These are phyloP conservation scores for Kazachstania viticola DNA, from an alignment of 805 yeast genomes.

Conservation along the genomic window DNA sequence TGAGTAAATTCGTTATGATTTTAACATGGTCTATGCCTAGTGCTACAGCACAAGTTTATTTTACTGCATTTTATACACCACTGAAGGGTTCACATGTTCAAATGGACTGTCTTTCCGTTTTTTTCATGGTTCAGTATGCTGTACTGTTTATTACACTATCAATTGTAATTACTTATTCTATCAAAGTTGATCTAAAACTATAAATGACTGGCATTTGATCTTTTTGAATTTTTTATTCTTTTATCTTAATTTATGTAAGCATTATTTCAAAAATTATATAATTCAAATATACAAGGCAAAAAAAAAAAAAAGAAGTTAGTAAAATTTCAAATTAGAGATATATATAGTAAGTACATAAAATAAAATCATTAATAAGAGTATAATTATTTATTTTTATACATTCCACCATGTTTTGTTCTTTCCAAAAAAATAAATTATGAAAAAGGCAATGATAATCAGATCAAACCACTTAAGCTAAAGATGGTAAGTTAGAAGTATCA, in stretches of 20 bases:
- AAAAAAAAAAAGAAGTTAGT: too few species aligned
- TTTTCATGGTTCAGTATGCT: constrained; percentile 56
- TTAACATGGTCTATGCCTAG: constrained; percentile 74
- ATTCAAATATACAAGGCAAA: too few species aligned
- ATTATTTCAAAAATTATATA: too few species aligned
- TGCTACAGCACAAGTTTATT: constrained; percentile 78
- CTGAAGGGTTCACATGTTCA: constrained; percentile 41
- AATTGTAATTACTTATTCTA: constrained; percentile 51
- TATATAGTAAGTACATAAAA: too few species aligned
- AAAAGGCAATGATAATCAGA: too few species aligned
- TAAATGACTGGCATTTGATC: constrained; percentile 1
- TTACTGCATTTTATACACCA: constrained; percentile 85
- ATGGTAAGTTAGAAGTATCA: constrained; percentile 63
- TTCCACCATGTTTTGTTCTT: too few species aligned
- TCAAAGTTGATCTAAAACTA: constrained; percentile 22
- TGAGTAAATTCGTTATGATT: constrained; percentile 63
- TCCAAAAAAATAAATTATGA: too few species aligned
- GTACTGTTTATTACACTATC: constrained; percentile 59
- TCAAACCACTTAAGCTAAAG: constrained; percentile 44
- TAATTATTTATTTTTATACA: too few species aligned
- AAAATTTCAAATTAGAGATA: too few species aligned
- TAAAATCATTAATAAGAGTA: too few species aligned
- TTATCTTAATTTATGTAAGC: too few species aligned
- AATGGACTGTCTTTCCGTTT: constrained; percentile 71
- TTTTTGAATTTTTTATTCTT: too few species aligned